Conservation (phyloP, 768 basidiomycete species). For the Amanita exitialis region DNA sequence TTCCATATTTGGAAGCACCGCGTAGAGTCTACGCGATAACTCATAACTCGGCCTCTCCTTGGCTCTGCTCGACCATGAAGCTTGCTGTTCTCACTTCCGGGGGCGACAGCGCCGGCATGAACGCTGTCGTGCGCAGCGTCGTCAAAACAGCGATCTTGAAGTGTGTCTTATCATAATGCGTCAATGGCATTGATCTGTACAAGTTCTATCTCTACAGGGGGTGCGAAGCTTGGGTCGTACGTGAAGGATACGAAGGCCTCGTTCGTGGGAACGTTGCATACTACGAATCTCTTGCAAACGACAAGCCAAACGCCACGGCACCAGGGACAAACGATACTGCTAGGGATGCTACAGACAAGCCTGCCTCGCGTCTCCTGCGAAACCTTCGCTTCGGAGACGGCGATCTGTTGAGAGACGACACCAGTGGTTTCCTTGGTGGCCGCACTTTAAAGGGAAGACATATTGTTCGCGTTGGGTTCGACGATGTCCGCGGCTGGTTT, state of each 20-base stretch:
- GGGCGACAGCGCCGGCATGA: conserved; percentile 98
- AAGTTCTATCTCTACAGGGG: conserved; percentile 54
- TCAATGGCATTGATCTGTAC: neutral
- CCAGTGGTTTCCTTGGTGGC: conserved; percentile 59
- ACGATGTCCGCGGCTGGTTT: conserved; percentile 95
- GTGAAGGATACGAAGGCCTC: conserved; percentile 97
- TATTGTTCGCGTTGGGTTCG: conserved; percentile 95
- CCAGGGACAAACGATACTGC: neutral
- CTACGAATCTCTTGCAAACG: conserved; percentile 9
- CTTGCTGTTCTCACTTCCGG: conserved; percentile 93
- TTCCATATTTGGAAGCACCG: too few relatives aligned
- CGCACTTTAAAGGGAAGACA: conserved; percentile 81
- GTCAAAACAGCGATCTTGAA: conserved; percentile 89
- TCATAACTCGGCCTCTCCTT: neutral
- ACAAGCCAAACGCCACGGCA: conserved; percentile 4
- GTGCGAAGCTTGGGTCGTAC: conserved; percentile 92
- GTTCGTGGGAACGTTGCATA: conserved; percentile 75
- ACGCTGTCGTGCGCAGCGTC: conserved; percentile 87
- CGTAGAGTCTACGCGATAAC: neutral
- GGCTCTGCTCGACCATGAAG: conserved; percentile 44
- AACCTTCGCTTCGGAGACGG: conserved; percentile 83
- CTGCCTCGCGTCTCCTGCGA: conserved; percentile 17
- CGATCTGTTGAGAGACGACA: conserved; percentile 67
- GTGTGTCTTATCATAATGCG: conserved; percentile 31
- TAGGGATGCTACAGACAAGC: neutral